These are phyloP conservation scores for Rosa multiflora DNA, from an alignment of 306 rosid species.

Conservation along the genomic window DNA sequence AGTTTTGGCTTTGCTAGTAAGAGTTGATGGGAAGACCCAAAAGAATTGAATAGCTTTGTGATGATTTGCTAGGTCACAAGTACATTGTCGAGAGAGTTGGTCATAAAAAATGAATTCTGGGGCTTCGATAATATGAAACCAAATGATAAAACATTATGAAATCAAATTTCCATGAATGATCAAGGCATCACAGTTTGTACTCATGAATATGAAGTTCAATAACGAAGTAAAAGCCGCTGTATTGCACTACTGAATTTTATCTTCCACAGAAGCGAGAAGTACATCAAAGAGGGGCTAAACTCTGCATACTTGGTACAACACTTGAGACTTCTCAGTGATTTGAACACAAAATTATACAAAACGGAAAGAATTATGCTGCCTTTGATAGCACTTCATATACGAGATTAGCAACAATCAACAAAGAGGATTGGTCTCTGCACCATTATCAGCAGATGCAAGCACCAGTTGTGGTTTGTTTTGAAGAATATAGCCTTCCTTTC, in stretches of 20 bases:
- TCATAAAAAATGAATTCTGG: background rate
- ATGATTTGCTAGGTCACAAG: no score
- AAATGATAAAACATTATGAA: background rate
- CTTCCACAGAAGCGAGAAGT: background rate
- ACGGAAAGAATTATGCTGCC: background rate
- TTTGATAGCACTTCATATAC: background rate
- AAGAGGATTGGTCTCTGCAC: constrained; percentile 37
- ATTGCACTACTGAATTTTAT: background rate
- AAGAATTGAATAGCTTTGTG: no score
- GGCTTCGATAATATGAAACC: no score
- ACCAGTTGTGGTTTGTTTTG: constrained; percentile 42
- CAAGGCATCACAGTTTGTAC: background rate
- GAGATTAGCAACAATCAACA: constrained; percentile 40
- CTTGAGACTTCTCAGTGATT: background rate
- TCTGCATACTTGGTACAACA: background rate
- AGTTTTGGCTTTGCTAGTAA: no score
- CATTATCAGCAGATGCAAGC: constrained; percentile 61
- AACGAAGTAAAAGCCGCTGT: background rate
- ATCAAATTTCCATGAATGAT: background rate
- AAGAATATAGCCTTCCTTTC: constrained; percentile 44
- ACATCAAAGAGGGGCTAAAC: background rate
- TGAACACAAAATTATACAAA: constrained; percentile 10
- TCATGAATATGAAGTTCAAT: background rate
- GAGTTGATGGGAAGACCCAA: no score
- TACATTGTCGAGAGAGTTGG: background rate